Conservation (phyloP, 805 yeast genomes). For the Nakazawaea anatomiae region DNA sequence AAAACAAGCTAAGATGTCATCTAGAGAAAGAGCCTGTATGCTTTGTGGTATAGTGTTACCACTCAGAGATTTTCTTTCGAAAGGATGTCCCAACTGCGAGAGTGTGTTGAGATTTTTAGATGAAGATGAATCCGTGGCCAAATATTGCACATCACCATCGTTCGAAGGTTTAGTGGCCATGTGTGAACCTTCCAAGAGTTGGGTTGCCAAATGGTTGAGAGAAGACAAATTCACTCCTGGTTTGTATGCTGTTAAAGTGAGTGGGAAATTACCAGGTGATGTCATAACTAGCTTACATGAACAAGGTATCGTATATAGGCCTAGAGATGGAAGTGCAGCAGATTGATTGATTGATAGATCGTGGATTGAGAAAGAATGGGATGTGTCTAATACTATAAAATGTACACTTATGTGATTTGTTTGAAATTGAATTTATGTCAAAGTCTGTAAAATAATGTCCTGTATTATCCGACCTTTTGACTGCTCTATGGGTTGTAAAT, state of each 20-base stretch:
- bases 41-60: constrained; percentile 91
- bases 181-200: constrained; percentile 76
- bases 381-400: too few species aligned
- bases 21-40: constrained; percentile 93
- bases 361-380: too few species aligned
- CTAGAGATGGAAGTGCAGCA: constrained; percentile 87
- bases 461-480: constrained; percentile 7
- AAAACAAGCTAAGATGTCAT: constrained; percentile 23
- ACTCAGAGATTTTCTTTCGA: constrained; percentile 65
- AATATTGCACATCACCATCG: constrained; percentile 92
- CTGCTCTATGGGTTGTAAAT: neutral
- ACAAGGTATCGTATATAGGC: constrained; percentile 80
- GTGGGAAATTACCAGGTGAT: constrained; percentile 87
- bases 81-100: constrained; percentile 97
- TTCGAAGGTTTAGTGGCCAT: constrained; percentile 93
- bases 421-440: neutral
- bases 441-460: neutral
- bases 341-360: constrained; percentile 30
- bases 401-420: too few species aligned
- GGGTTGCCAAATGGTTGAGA: constrained; percentile 97
- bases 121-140: constrained; percentile 77
- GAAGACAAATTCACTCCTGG: constrained; percentile 87
- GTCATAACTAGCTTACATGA: constrained; percentile 65
- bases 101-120: constrained; percentile 70
- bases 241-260: constrained; percentile 87